These are phyloP conservation scores for Hypoxylon trugodes DNA, from an alignment of 495 filamentous ascomycete genomes.

Conservation along the genomic window DNA sequence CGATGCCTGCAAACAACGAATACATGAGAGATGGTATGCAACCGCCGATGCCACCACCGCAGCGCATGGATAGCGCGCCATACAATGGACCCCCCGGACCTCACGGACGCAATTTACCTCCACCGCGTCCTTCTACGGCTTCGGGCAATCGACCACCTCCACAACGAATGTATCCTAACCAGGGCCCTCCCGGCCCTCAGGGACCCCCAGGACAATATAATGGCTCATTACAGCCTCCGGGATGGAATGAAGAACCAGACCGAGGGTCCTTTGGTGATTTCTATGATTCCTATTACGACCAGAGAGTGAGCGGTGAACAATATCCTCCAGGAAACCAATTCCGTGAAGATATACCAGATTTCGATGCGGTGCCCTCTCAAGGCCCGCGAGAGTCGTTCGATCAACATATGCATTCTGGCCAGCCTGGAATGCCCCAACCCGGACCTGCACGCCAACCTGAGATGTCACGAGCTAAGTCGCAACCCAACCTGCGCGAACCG, in stretches of 20 bases:
- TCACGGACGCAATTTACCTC: conserved; percentile 52
- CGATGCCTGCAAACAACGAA: conserved; percentile 59
- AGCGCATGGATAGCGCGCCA: conserved; percentile 48
- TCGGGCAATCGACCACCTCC: conserved; percentile 57
- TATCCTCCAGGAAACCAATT: conserved; percentile 47
- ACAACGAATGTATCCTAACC: conserved; percentile 54
- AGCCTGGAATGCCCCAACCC: conserved; percentile 48
- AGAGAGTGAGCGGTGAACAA: conserved; percentile 41
- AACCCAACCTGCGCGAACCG: conserved; percentile 70
- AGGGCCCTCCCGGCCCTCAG: conserved; percentile 42
- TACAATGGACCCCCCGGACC: conserved; percentile 55
- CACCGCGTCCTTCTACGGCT: conserved; percentile 59
- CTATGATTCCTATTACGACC: conserved; percentile 66
- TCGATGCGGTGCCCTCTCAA: conserved; percentile 67
- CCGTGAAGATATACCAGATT: conserved; percentile 73
- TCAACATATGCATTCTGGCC: conserved; percentile 49
- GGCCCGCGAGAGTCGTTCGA: conserved; percentile 59
- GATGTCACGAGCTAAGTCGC: conserved; percentile 67
- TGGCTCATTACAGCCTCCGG: conserved; percentile 33
- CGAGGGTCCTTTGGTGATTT: conserved; percentile 58
- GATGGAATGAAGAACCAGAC: conserved; percentile 43
- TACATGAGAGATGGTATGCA: conserved; percentile 48
- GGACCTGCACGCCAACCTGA: conserved; percentile 54
- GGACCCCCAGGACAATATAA: conserved; percentile 41
- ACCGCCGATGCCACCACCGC: conserved; percentile 42